A percentile compares a stretch with the other conserved stretches of the same genome.
Evolutionary conservation across 2,329 filamentous ascomycete species (phyloP).

Genomic region (Graphilbum sp.): DNA sequence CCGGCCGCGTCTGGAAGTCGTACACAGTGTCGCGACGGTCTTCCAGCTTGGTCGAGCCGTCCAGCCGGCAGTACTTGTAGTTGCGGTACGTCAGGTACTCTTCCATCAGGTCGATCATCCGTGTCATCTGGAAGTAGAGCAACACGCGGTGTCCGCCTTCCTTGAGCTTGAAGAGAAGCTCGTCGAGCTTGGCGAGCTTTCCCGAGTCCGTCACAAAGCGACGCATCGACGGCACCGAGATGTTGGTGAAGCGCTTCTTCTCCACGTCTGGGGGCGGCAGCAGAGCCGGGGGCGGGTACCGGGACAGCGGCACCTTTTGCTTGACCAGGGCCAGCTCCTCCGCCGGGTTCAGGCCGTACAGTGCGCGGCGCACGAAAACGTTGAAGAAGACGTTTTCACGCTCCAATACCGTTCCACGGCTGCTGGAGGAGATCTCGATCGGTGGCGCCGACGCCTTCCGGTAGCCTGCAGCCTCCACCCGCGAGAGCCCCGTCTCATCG

Average conservation of each 20-base stretch:
- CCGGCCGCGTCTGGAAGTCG: conserved; percentile 86
- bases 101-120: conserved; percentile 99
- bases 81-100: conserved; percentile 97
- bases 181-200: conserved; percentile 83
- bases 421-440: conserved; percentile 62
- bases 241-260: conserved; percentile 76
- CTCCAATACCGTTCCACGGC: conserved; percentile 47
- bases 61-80: conserved; percentile 94
- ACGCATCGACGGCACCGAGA: conserved; percentile 87
- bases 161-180: conserved; percentile 78
- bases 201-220: conserved; percentile 96
- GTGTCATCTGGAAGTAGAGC: conserved; percentile 99
- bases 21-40: conserved; percentile 91
- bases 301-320: conserved; percentile 48
- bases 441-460: conserved; percentile 75
- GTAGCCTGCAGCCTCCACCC: conserved; percentile 66
- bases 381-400: conserved; percentile 68
- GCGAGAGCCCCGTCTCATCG: conserved; percentile 51
- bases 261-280: conserved; percentile 66
- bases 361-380: conserved; percentile 49
- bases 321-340: conserved; percentile 64
- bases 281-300: conserved; percentile 47
- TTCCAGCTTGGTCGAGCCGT: conserved; percentile 93
- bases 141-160: conserved; percentile 83
- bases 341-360: conserved; percentile 49